Base-by-base conservation (phyloP, 805 yeast genomes). In the Lachancea lanzarotensis region DNA sequence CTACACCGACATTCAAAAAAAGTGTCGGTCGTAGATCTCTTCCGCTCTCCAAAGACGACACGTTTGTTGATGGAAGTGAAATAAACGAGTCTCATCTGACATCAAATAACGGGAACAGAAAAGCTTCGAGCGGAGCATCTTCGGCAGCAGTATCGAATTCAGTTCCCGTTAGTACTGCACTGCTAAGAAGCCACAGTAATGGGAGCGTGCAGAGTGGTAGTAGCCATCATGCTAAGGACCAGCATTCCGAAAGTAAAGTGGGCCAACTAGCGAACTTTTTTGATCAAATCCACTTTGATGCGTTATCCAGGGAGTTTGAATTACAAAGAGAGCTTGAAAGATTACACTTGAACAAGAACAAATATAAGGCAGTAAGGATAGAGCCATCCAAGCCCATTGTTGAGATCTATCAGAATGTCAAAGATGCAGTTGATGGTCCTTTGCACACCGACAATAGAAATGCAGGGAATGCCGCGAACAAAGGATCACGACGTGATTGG, bases 381-480 rank as follows among this genome's bases (percentile, higher is more conserved):
- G 78, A 80, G 19, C 76, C 81, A 1, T 80, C 93, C 1, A 81
- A 77, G 47, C 98, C 98, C 0, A 83, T 87, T 45, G 97, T 90
- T 18, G 96, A 90, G 54, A 84, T 93, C 20, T 93, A 84, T 60
- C 81, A 87, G 52, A 82, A 86, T 56, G 93, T 86, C 11, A 81
- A 82, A 48, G 97, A 90, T 65, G 96, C 95, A 1, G 93, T 88
- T 6, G 84, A 78, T 45, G 80, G 74, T 45, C 70, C 70, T 15
- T 56, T 71, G 12, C 70, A 67, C 37, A 72, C 63, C 7, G 62
- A 57, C 46, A 43, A 42, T 9, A 46, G 43, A 11, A 41, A 27
- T 18, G n/a, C 6, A 15, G 27, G 19, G 16, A 15, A n/a, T 12
- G 35, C 37, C 8, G 20, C 22, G n/a, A 16, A 27, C 13, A 25